phyloP scores from a whole-genome alignment of 768 basidiomycete genomes.

The Russula emetica region DNA sequence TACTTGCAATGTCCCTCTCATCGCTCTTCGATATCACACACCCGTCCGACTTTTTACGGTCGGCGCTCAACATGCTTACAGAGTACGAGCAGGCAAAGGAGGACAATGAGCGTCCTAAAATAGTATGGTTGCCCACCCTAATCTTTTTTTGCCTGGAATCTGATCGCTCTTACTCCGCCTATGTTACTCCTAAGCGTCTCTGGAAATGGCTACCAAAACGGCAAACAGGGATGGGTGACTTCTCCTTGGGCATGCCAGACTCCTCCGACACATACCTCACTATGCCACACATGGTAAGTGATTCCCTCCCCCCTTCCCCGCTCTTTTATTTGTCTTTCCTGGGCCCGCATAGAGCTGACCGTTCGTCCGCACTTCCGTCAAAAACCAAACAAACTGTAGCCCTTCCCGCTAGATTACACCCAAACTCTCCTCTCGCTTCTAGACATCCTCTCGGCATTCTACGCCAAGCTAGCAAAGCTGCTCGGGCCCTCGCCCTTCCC shows the following conservation, averaged over 20 bases:
- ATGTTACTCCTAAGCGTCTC: constrained; percentile 42
- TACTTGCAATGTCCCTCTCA: constrained; percentile 83
- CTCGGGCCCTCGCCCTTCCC: constrained; percentile 80
- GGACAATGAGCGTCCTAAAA: constrained; percentile 68
- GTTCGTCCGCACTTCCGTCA: not conserved
- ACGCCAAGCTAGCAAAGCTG: constrained; percentile 79
- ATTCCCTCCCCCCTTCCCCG: not conserved
- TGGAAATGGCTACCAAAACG: constrained; percentile 55
- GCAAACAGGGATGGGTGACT: constrained; percentile 53
- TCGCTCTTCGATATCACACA: constrained; percentile 76
- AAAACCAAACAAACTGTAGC: constrained; percentile 44
- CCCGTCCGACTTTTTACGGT: constrained; percentile 74
- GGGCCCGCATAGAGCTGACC: not conserved
- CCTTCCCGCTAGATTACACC: constrained; percentile 87
- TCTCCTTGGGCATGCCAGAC: constrained; percentile 56
- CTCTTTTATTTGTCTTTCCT: too few relatives aligned
- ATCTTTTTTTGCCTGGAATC: not conserved
- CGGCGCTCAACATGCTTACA: constrained; percentile 61
- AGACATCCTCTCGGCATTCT: constrained; percentile 85
- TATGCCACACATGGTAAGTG: constrained; percentile 66
- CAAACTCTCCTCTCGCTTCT: constrained; percentile 84
- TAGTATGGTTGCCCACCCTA: constrained; percentile 41
- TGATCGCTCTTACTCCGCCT: not conserved
- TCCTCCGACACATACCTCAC: constrained; percentile 67
- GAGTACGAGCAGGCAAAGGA: constrained; percentile 80